These are phyloP conservation scores for Mycena capillaripes DNA, from an alignment of 768 basidiomycete genomes.

Conservation along the genomic window DNA sequence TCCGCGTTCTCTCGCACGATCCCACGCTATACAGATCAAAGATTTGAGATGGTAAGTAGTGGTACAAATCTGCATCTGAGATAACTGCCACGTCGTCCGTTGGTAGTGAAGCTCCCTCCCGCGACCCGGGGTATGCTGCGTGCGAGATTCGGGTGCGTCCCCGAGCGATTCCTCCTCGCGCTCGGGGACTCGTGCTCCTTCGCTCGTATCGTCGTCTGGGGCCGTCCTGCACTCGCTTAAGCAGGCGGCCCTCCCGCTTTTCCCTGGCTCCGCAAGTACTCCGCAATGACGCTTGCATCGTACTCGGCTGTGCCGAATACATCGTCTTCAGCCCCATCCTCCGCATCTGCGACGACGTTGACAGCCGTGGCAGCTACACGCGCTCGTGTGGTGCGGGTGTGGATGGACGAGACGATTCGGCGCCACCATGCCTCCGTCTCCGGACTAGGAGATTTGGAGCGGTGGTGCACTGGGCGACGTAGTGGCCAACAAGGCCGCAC, in stretches of 20 bases:
- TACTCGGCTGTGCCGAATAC: conserved; percentile 6
- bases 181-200: conserved; percentile 22
- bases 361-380: neutral
- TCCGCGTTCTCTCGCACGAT: no score
- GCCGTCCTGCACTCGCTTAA: neutral
- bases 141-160: conserved; percentile 8
- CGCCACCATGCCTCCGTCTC: conserved; percentile 35
- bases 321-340: neutral
- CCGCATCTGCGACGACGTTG: neutral
- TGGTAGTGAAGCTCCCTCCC: conserved; percentile 12
- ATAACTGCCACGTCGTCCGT: neutral
- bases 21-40: conserved; percentile 25
- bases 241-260: no score
- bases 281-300: neutral
- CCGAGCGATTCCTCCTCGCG: conserved; percentile 11
- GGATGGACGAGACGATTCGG: conserved; percentile 25
- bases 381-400: neutral
- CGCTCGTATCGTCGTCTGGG: neutral
- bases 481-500: conserved; percentile 38
- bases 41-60: neutral
- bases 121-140: no score
- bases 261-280: conserved; percentile 19
- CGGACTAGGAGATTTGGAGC: conserved; percentile 13
- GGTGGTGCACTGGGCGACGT: neutral
- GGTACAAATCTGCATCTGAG: neutral